Evolutionary conservation across 1,139 yeast species (phyloP).

Genomic region (Taphrina populina): DNA sequence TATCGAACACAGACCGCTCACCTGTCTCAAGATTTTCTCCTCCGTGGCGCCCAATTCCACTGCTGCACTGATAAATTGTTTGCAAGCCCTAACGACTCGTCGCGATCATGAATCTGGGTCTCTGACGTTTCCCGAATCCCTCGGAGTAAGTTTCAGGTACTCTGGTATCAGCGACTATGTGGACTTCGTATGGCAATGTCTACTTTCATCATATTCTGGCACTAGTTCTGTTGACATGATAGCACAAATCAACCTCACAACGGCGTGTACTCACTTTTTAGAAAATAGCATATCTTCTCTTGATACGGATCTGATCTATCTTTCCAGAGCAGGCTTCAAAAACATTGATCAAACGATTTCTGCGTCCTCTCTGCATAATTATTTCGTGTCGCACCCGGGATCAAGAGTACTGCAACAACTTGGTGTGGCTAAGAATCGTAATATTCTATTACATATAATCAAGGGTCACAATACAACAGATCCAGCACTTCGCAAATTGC

Average conservation of each 20-base stretch:
- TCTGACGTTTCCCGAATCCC: neutral
- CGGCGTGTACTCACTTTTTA: slow-evolving; percentile 2
- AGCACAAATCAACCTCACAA: neutral
- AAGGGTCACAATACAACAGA: neutral
- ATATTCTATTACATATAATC: neutral
- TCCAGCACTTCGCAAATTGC: neutral
- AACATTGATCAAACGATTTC: neutral
- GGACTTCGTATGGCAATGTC: slow-evolving; percentile 8
- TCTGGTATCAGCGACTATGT: slow-evolving; percentile 12
- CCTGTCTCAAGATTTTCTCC: slow-evolving; percentile 2
- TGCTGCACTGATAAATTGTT: neutral
- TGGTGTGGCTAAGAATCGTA: neutral
- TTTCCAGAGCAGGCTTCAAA: neutral
- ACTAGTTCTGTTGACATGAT: neutral
- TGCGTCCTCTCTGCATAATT: slow-evolving; percentile 2
- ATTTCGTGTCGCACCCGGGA: slow-evolving; percentile 10
- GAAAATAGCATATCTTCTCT: neutral
- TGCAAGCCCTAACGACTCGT: neutral
- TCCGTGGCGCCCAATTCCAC: neutral
- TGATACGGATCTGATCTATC: neutral
- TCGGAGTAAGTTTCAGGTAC: slow-evolving; percentile 6
- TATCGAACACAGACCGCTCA: slow-evolving; percentile 4
- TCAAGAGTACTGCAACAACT: slow-evolving; percentile 1
- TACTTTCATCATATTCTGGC: neutral
- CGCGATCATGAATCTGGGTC: neutral